Evolutionary conservation across 805 yeast species (phyloP), one percentile per base, ranked within the genome.

Genomic region (Hermanozyma aechmeae): DNA sequence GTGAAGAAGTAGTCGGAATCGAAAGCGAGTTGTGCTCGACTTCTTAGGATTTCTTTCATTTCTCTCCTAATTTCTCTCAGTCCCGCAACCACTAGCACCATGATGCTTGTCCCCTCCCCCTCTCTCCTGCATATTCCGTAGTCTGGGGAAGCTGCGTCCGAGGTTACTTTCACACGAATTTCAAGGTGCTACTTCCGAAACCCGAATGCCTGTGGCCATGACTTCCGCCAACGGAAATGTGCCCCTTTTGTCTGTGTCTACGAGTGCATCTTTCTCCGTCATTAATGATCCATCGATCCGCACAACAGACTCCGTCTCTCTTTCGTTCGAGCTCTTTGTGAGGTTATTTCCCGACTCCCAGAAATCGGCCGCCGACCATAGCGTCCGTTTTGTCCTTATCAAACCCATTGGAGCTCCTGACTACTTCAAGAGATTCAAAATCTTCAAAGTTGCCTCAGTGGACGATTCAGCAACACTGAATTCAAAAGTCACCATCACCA

Each of bases 341-440:
- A 45, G 49, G 20, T 31, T 62, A 15, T 62, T 56, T 34, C 62
- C 63, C 14, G 33, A 29, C 7, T 29, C 40, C 13, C 43, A 40
- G 13, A 19, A 15, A 10, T 21, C 13, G 5, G 25, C 24, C 15
- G 26, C 32, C 11, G 22, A 29, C 13, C 17, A 22, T 12, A n/a
- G 13, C 15, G 37, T 33, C 18, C 44, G 40, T 23, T 59, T 38
- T 35, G 56, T 61, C 5, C 39, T 62, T 26, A 45, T 62, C 20
- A 57, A 58, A 41, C 45, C 59, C 15, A 34, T 61, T 19, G 69
- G 68, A 1, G 49, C 63, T 5, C 65, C 64, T 3, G 63, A 56
- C 29, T 50, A 43, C 35, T 58, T 59, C 37, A 44, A 38, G 32
- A 16, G 30, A 3, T 57, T 48, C 41, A 52, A 49, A 26, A 37